phyloP scores from a whole-genome alignment of 2,329 filamentous ascomycete genomes.

The Verticillium tricorpus region DNA sequence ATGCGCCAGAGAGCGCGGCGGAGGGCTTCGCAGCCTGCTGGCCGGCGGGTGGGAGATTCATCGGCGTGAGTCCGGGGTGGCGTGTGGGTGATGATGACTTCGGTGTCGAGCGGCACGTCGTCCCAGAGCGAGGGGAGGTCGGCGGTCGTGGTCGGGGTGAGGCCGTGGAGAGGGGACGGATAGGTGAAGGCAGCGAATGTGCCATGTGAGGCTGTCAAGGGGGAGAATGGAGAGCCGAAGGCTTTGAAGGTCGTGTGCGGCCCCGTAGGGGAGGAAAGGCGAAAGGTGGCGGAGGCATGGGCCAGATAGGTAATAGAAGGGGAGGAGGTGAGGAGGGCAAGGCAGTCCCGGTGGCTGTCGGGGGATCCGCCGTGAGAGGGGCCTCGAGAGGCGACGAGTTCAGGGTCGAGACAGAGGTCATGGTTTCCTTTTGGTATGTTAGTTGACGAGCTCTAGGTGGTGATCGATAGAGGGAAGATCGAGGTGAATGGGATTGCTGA shows the following conservation, averaged over 20 bases:
- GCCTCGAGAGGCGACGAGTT: conserved; percentile 53
- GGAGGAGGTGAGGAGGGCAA: conserved; percentile 48
- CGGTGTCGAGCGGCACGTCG: conserved; percentile 53
- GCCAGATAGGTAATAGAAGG: conserved; percentile 59
- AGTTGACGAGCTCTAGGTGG: background rate
- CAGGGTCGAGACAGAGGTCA: conserved; percentile 65
- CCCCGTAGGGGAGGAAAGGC: conserved; percentile 47
- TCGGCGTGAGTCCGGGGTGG: conserved; percentile 60
- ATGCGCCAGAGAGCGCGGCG: conserved; percentile 53
- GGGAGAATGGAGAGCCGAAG: conserved; percentile 69
- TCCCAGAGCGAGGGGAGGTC: conserved; percentile 50
- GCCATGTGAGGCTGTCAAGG: conserved; percentile 30
- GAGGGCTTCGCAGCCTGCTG: conserved; percentile 57
- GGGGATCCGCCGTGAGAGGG: conserved; percentile 24
- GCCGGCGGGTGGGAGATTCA: conserved; percentile 27
- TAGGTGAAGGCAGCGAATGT: conserved; percentile 65
- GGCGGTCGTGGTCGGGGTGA: conserved; percentile 10
- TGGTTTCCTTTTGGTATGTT: conserved; percentile 58
- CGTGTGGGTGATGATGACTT: conserved; percentile 68
- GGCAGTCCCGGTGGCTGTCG: conserved; percentile 50
- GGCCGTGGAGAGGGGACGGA: conserved; percentile 20
- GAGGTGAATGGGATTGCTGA: background rate
- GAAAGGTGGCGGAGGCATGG: conserved; percentile 51
- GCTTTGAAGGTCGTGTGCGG: conserved; percentile 59
- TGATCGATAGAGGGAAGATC: background rate